Evolutionary conservation across 1,284 basidiomycete species (phyloP), one percentile per base, ranked within the genome.

Genomic region (Microstroma glucosiphilum): DNA sequence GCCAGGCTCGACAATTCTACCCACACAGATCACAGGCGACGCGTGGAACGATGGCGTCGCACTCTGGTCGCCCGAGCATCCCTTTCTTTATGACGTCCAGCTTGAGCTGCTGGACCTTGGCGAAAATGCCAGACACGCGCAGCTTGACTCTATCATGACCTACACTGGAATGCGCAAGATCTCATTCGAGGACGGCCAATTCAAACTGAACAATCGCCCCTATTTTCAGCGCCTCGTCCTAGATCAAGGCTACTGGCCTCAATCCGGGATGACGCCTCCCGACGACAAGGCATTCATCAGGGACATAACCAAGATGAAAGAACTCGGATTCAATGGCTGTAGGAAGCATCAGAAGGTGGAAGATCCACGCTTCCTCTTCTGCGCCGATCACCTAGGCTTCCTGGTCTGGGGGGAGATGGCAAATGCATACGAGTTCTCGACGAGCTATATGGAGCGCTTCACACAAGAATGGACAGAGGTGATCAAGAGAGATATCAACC

Each of bases 81-180:
- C 69, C 1, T 61, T 46, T 13, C 59, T 71, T 6, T 71, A 71
- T 58, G 57, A 59, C 6, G 49, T 71, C 48, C 56, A 60, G 17
- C 51, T 71, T 25, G 9, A 25, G n/a, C 56, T 70, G 6, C 21
- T 60, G 51, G 11, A 25, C 8, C 19, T 17, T 1, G 30, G 30
- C 9, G 30, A 37, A 9, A 37, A 37, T 37, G 30, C 30, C 30
- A 37, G 30, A 37, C 9, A 37, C 30, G 9, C 30, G 30, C 30
- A 37, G 4, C 8, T 58, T 4, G 70, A 71, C 53, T 6, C 19
- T 2, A 61, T 71, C 3, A 41, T 57, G 26, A 66, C 69, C 57
- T 71, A 72, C 58, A 62, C 65, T 30, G 70, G 70, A 23, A 72
- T 72, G 70, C 69, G 70, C 42, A 72, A 72, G 46, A 65, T 72